Percentiles rank a stretch among this genome's conserved stretches.
Conservation (phyloP, 257 asterid species). For the Primulina tabacum region DNA sequence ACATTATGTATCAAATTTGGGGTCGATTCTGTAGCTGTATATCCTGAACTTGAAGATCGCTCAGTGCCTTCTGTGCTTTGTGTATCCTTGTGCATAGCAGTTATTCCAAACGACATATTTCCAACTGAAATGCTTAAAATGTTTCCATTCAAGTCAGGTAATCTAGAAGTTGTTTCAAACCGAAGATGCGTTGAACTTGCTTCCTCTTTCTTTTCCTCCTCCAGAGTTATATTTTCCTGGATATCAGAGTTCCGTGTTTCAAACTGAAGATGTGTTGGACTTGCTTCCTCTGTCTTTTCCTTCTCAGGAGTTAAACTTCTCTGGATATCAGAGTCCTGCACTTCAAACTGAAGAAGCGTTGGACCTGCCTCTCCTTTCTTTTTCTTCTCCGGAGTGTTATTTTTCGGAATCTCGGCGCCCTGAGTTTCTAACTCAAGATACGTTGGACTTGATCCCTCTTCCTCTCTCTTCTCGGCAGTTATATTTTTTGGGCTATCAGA, state of each 20-base stretch:
- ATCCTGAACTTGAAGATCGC: slow-evolving; percentile 20
- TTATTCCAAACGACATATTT: slow-evolving; percentile 33
- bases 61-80: slow-evolving; percentile 21
- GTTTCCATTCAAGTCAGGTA: slow-evolving; percentile 49
- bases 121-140: slow-evolving; percentile 29
- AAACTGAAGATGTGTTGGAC: slow-evolving; percentile 14
- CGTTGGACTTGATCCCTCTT: slow-evolving; percentile 21
- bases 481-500: not conserved
- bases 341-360: not conserved
- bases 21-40: slow-evolving; percentile 18
- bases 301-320: too few relatives aligned
- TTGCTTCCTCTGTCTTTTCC: too few relatives aligned
- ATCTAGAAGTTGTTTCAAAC: slow-evolving; percentile 18
- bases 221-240: not conserved
- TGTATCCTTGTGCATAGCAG: slow-evolving; percentile 25
- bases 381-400: not conserved
- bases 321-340: too few relatives aligned
- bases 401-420: not conserved
- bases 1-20: slow-evolving; percentile 24
- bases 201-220: slow-evolving; percentile 19
- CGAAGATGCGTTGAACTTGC: slow-evolving; percentile 25
- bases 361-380: slow-evolving; percentile 20
- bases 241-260: slow-evolving; percentile 14
- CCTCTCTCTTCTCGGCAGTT: not conserved
- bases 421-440: slow-evolving; percentile 22